Percentiles rank a stretch among this genome's conserved stretches.
Conservation (phyloP, 371 early-diverging fungal genomes). For the Mortierella sp. region DNA sequence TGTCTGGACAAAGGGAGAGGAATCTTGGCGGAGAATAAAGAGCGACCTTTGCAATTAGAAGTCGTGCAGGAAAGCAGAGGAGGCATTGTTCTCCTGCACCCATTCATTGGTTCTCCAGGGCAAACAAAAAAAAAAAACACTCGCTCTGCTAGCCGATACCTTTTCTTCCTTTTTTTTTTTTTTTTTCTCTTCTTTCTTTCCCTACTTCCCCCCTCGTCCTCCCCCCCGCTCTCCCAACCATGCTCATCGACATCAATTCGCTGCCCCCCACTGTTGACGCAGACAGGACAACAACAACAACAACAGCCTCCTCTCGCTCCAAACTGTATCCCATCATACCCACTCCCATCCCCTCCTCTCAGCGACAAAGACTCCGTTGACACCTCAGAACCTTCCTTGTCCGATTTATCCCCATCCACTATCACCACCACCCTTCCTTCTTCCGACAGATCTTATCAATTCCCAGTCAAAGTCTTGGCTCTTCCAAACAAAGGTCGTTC, state of each 20-base stretch:
- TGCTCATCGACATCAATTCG: not conserved
- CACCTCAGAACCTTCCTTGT: conserved; percentile 1
- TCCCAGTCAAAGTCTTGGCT: conserved; percentile 20
- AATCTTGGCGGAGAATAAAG: not conserved
- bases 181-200: not conserved
- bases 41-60: too few relatives aligned
- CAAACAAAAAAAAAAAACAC: not conserved
- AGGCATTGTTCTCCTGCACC: too few relatives aligned
- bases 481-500: conserved; percentile 44
- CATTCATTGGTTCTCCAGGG: too few relatives aligned
- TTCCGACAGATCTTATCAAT: not conserved
- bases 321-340: conserved; percentile 5
- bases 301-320: not conserved
- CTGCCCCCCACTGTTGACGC: not conserved
- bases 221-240: too few relatives aligned
- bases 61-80: not conserved
- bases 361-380: too few relatives aligned
- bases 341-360: not conserved
- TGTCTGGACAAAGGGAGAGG: not conserved
- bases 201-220: not conserved
- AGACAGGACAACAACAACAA: too few relatives aligned
- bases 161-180: conserved; percentile 2
- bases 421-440: not conserved
- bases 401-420: not conserved
- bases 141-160: not conserved